phyloP scores from a whole-genome alignment of 169 alveolate genomes.

The Theileria orientalis region DNA sequence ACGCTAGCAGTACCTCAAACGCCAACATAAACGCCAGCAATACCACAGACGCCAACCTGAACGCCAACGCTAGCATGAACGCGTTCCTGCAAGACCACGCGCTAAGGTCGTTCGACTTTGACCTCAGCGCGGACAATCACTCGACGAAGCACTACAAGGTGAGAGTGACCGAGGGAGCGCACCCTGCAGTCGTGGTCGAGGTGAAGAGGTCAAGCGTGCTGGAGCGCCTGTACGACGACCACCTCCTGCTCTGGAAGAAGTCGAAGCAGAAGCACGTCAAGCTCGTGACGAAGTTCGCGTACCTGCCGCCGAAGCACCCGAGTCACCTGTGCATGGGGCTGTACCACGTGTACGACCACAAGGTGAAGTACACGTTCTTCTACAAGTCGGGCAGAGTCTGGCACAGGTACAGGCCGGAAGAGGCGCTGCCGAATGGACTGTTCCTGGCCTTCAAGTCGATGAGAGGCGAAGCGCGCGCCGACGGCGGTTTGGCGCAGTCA shows the following conservation, averaged over 20 bases:
- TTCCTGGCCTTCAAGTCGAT: neutral
- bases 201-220: neutral
- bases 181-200: neutral
- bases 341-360: neutral
- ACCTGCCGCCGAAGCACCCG: neutral
- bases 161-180: neutral
- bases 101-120: neutral
- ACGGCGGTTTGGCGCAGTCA: too few relatives aligned
- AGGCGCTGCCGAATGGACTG: neutral
- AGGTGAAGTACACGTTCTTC: neutral
- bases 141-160: neutral
- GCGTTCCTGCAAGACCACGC: too few relatives aligned
- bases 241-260: neutral
- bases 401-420: neutral
- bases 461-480: neutral
- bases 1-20: too few relatives aligned
- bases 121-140: neutral
- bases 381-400: neutral
- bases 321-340: constrained; percentile 2
- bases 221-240: neutral
- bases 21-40: too few relatives aligned
- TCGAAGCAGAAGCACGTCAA: neutral
- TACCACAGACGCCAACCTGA: neutral
- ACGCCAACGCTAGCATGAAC: neutral
- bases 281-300: neutral